Percentiles rank a stretch among this genome's conserved stretches.
These are phyloP conservation scores for Irpex sp. DNA, from an alignment of 1,284 basidiomycete species.

Conservation along the genomic window DNA sequence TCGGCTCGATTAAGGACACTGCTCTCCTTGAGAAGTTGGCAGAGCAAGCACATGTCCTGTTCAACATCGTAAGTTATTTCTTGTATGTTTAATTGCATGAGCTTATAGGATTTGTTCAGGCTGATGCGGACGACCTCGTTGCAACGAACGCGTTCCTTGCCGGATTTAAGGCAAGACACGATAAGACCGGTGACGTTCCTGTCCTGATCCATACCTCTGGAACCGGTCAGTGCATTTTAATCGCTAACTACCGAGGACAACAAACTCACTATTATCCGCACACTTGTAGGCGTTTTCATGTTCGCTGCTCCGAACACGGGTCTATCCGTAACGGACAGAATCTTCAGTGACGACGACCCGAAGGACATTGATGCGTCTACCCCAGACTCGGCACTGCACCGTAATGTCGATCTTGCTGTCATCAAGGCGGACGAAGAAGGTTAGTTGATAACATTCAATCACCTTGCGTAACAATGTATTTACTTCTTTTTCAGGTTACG, in stretches of 20 bases:
- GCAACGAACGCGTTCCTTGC: neutral
- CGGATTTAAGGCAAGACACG: neutral
- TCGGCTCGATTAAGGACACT: conserved; percentile 19
- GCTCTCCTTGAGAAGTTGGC: conserved; percentile 15
- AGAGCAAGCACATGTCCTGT: conserved; percentile 18
- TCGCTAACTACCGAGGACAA: neutral
- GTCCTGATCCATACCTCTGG: neutral
- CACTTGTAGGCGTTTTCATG: neutral
- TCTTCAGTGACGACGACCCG: neutral
- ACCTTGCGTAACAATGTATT: too few species aligned
- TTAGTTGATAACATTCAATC: too few species aligned
- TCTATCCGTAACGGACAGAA: neutral
- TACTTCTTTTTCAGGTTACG: neutral
- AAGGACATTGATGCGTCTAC: neutral
- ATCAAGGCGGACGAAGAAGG: neutral
- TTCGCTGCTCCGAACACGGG: neutral
- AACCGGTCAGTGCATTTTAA: neutral
- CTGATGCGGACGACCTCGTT: neutral
- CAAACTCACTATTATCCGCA: too few species aligned
- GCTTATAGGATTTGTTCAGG: neutral
- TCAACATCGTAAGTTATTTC: conserved; percentile 8
- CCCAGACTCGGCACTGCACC: neutral
- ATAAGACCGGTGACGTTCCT: neutral
- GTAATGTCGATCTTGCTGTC: neutral
- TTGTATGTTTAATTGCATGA: neutral